Evolutionary conservation across 805 yeast species (phyloP), one percentile per base, ranked within the genome.

Genomic region (Maudiozyma turicensis): DNA sequence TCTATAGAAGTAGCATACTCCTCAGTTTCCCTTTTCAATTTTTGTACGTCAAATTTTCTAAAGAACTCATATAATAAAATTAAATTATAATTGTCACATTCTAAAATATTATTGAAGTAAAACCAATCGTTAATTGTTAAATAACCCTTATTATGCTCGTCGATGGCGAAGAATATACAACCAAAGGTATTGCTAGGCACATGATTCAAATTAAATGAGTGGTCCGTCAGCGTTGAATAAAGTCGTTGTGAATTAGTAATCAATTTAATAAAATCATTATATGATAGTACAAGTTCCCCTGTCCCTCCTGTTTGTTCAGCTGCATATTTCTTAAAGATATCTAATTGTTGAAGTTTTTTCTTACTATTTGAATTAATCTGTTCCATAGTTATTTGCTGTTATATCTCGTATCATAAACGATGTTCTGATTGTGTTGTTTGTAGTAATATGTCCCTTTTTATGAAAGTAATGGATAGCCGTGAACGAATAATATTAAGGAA

Each of bases 151-250:
- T 74, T 72, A 39, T 75, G 72, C 50, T 78, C 78, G 68, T 91
- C 98, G 13, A 95, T 87, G 30, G 88, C 80, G 49, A 84, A 72
- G 62, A 85, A 91, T 45, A 91, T 79, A 52, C 90, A 74, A 6
- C 84, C 85, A 64, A 79, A 80, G 4, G 84, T 75, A 54, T 80
- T 73, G 10, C 77, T 69, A 13, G 81, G 74, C 47, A 81, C 73
- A 55, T 73, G 73, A 54, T 75, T 74, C 56, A 77, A 73, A 59
- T 76, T 75, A 45, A 61, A 68, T 0, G 65, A 60, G 49, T 69
- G 71, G 47, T 69, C 71, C 3, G 69, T 60, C 39, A 65, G 64
- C 34, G 59, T 60, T 1, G 65, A 51, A 44, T 60, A 60, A 20
- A 64, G 42, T 26, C 57, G 53, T 35, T 57, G 58, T 0, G 69